Conservation (phyloP, 139 green algal species). For the Tetradesmus lagerheimii region DNA sequence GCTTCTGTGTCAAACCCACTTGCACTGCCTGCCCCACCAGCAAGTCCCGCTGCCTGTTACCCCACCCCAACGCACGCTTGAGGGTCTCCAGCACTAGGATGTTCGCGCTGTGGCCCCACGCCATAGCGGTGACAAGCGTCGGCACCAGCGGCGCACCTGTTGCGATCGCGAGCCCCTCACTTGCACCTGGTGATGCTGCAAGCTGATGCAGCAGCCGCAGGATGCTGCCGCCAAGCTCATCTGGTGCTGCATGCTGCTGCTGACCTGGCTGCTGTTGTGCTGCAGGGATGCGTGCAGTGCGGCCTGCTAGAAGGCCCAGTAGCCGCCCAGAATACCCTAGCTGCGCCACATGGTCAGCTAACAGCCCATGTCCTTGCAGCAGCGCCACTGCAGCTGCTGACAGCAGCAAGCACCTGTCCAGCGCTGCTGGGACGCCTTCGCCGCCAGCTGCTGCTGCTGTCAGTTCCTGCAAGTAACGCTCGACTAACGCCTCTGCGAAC, state of each 20-base stretch:
- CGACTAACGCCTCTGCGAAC: constrained; percentile 85
- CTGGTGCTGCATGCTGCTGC: constrained; percentile 34
- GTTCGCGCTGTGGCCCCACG: constrained; percentile 59
- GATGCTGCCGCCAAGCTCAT: constrained; percentile 68
- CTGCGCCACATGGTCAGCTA: constrained; percentile 76
- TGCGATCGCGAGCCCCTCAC: constrained; percentile 72
- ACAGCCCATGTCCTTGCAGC: constrained; percentile 67
- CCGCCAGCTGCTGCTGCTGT: constrained; percentile 30
- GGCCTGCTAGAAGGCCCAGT: constrained; percentile 60
- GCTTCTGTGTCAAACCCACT: constrained; percentile 42
- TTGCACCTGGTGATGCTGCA: constrained; percentile 46
- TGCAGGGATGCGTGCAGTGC: constrained; percentile 17
- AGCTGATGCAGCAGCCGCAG: constrained; percentile 87
- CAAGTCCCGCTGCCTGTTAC: constrained; percentile 72
- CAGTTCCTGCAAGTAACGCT: constrained; percentile 49
- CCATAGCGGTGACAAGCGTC: constrained; percentile 62
- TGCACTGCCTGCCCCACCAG: constrained; percentile 74
- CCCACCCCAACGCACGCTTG: constrained; percentile 68
- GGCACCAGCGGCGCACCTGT: constrained; percentile 53
- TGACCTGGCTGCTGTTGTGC: background rate
- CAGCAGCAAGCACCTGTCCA: constrained; percentile 67
- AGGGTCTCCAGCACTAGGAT: constrained; percentile 85
- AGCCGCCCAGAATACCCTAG: constrained; percentile 78
- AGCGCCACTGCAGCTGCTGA: constrained; percentile 77
- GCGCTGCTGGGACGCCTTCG: background rate